Base-by-base conservation (phyloP, 2,329 filamentous ascomycete species). In the Epichloe hybrida region DNA sequence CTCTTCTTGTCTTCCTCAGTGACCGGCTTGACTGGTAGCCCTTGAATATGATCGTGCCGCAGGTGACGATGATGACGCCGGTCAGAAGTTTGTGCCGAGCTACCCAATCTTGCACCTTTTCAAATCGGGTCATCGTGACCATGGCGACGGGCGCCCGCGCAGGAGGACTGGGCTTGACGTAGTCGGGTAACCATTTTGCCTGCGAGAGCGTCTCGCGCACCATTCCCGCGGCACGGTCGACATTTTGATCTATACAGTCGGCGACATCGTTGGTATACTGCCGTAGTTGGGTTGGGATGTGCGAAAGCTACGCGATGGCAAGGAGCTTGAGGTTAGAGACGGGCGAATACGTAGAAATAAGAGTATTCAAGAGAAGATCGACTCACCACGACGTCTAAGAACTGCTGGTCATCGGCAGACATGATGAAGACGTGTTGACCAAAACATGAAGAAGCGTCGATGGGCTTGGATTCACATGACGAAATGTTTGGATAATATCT, bases 391-490 rank as follows among this genome's bases (percentile, higher is more conserved):
- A 48, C 47, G 68, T 88, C 84, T 57, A 88, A 71, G 63, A 90
- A 84, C 60, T 85, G 81, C 69, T 88, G 82, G 63, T 88, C 85
- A 64, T 90, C 84, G 64, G 79, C 81, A 57, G 86, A 84, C 86
- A 91, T 91, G 57, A 62, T 77, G 63, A 41, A 46, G 56, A 52
- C 53, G 53, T 56, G 55, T 27, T 41, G 35, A 36, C 41, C 46
- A 23, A 48, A 48, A 42, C 37, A 50, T 46, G 36, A 31, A 39
- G 11, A 31, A 38, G n/a, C 41, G n/a, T 42, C 40, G 49, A 45
- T 39, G 42, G 46, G 42, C 20, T 49, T 40, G 35, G 20, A 44
- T 49, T 34, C 44, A 42, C 47, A 53, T 50, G 46, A 52, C 46
- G 49, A 55, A 45, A 53, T 27, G 15, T 42, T 36, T 47, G 37